Conservation (phyloP, 73 alveolate genomes). For the Paramecium primaurelia region DNA sequence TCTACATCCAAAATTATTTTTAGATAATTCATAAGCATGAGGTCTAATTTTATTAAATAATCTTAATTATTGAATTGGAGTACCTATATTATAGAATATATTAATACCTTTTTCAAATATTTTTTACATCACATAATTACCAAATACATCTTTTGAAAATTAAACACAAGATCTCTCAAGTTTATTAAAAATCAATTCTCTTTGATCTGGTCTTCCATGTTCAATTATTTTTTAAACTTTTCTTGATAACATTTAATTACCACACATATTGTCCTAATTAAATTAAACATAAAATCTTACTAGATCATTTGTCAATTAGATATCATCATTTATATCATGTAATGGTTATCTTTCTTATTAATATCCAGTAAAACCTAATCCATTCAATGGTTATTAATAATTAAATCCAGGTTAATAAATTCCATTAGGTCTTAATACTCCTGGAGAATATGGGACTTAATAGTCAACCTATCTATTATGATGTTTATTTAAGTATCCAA, state of each 20-base stretch:
- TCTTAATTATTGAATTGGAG: background rate
- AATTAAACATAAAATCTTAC: background rate
- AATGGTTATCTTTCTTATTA: background rate
- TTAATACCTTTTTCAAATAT: slow-evolving; percentile 12
- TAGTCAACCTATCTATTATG: background rate
- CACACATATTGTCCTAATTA: slow-evolving; percentile 46
- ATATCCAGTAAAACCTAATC: background rate
- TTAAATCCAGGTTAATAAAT: background rate
- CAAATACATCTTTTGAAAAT: slow-evolving; percentile 47
- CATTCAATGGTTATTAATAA: background rate
- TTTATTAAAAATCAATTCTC: background rate
- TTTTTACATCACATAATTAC: background rate
- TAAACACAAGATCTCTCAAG: slow-evolving; percentile 13
- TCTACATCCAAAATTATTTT: slow-evolving; percentile 48
- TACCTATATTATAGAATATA: background rate
- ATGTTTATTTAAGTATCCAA: background rate
- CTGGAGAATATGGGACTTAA: background rate
- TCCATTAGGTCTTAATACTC: background rate
- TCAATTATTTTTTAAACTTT: slow-evolving; percentile 26
- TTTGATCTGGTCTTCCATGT: slow-evolving; percentile 10
- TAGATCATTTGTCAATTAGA: background rate
- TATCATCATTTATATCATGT: slow-evolving; percentile 12
- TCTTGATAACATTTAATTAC: background rate
- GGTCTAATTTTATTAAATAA: slow-evolving; percentile 36
- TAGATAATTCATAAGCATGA: slow-evolving; percentile 25